Percentiles rank a stretch among this genome's conserved stretches.
Conservation (phyloP, 2,329 filamentous ascomycete species). For the Colletotrichum endophyticum region DNA sequence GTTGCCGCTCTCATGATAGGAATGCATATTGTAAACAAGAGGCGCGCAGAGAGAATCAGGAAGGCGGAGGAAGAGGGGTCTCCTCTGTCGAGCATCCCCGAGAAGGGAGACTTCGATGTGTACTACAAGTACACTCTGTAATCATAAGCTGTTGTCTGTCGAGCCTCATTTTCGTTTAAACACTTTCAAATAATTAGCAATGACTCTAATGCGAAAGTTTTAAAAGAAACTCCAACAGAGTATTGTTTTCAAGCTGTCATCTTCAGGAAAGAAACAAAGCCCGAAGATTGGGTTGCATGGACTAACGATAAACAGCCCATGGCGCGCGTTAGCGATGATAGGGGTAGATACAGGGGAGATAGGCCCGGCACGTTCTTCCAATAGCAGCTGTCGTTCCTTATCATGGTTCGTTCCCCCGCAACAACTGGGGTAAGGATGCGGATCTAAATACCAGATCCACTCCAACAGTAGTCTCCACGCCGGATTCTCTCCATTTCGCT, state of each 20-base stretch:
- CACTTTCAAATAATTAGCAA: not conserved
- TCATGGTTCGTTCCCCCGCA: not conserved
- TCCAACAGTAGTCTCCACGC: not conserved
- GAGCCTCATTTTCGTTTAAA: fast-evolving
- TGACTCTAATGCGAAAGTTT: fast-evolving
- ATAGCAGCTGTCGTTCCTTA: not conserved
- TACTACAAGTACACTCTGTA: conserved; percentile 11
- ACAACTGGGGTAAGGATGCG: not conserved
- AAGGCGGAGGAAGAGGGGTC: not conserved
- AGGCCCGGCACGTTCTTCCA: not conserved
- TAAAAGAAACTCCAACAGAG: not conserved
- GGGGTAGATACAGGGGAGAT: not conserved
- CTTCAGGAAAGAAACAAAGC: not conserved
- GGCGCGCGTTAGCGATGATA: not conserved
- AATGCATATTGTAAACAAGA: conserved; percentile 30
- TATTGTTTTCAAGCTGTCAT: not conserved
- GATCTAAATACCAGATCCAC: not conserved
- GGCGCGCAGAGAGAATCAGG: conserved; percentile 22
- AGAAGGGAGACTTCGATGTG: not conserved
- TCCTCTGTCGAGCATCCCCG: not conserved
- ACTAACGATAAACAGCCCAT: not conserved
- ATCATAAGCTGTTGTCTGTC: not conserved
- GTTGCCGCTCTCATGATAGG: conserved; percentile 29
- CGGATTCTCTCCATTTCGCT: not conserved
- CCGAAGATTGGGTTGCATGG: not conserved